Base-by-base conservation (phyloP, 2,329 filamentous ascomycete genomes). In the Botrytis galanthina region DNA sequence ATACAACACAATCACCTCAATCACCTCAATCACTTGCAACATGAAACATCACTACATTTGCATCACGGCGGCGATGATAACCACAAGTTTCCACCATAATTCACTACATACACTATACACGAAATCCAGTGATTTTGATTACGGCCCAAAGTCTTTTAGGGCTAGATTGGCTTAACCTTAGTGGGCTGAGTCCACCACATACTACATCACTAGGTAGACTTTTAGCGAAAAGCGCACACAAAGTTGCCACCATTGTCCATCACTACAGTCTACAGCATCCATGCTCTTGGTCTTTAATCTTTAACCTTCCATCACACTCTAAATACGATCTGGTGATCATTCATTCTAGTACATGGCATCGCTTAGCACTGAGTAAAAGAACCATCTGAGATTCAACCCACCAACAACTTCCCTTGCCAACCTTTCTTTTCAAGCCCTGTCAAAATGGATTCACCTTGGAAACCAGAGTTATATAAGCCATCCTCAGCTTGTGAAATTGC, bases 401-500 rank as follows among this genome's bases (percentile, higher is more conserved):
- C 6, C 59, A 8, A 61, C 32, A 61, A 16, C 22, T 61, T 37
- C 16, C 59, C 35, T 61, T n/a, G 26, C 35, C 26, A 42, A 22
- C 9, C 29, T 32, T 67, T 42, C 32, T 68, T 57, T 29, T 39
- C 37, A n/a, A 44, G 0, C 20, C 29, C 14, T 12, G 29, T 61
- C 57, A 42, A 35, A 10, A 78, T 78, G 76, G 74, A 78, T 71
- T 72, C 71, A 32, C 74, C 74, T 18, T 78, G 77, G 77, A 76
- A 72, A 60, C 20, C 51, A 46, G 70, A 73, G n/a, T 73, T 75
- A 70, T 78, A 78, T 51, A 74, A 39, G 22, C 74, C 75, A 26
- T 78, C 77, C 44, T 77, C 77, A 73, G 77, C 73, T 48, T 78
- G 77, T 72, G 77, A 78, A 71, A 72, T 77, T n/a, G 71, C 76